Evolutionary conservation across 2,329 filamentous ascomycete species (phyloP).

Genomic region (Botryosphaeria dothidea): DNA sequence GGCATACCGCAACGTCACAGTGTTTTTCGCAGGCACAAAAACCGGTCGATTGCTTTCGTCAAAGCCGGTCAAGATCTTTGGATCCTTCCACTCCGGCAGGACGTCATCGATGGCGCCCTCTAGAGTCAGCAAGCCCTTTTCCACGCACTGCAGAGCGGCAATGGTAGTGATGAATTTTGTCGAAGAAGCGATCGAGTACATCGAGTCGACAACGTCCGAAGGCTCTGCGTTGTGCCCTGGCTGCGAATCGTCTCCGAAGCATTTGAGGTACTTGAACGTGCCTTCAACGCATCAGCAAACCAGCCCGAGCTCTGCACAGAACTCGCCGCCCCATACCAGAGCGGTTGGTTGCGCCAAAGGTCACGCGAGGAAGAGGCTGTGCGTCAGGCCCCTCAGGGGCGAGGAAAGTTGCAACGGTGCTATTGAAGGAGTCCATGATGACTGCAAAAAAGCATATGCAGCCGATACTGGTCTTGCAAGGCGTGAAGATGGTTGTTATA

Average conservation of each 20-base stretch:
- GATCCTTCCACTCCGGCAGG: constrained; percentile 33
- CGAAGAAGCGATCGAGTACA: constrained; percentile 37
- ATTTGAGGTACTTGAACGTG: constrained; percentile 1
- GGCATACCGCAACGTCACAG: not conserved
- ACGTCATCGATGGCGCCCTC: constrained; percentile 33
- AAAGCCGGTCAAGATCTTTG: constrained; percentile 27
- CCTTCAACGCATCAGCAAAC: not conserved
- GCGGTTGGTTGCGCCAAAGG: not conserved
- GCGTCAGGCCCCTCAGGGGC: not conserved
- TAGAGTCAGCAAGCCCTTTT: constrained; percentile 32
- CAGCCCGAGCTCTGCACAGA: too few relatives aligned
- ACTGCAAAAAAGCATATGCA: too few relatives aligned
- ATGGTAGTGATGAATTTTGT: constrained; percentile 41
- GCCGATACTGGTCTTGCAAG: too few relatives aligned
- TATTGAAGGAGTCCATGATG: constrained; percentile 7
- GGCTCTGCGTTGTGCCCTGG: constrained; percentile 3
- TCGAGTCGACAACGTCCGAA: not conserved
- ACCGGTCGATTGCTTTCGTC: not conserved
- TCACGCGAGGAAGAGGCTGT: not conserved
- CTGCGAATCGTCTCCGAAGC: not conserved
- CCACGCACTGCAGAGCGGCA: constrained; percentile 36
- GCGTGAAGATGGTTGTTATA: too few relatives aligned
- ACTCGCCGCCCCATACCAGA: too few relatives aligned
- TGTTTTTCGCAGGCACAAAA: not conserved
- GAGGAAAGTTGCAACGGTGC: constrained; percentile 2